Evolutionary conservation across 2,329 filamentous ascomycete species (phyloP).

Genomic region (Trichoderma afroharzianum): DNA sequence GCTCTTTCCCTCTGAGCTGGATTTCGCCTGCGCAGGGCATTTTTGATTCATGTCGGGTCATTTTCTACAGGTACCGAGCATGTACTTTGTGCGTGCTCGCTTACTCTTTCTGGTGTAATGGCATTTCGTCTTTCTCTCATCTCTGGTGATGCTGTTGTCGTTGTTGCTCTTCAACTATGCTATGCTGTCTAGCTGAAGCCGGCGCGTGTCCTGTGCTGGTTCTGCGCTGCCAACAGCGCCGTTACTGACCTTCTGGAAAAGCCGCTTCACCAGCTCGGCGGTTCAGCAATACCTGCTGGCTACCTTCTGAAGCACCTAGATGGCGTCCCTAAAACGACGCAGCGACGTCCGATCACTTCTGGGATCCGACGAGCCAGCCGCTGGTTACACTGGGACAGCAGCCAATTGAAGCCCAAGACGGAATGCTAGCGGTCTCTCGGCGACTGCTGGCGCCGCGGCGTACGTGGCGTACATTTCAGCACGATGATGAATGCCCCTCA

Average conservation of each 20-base stretch:
- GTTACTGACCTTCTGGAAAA: conserved; percentile 3
- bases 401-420: conserved; percentile 13
- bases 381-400: conserved; percentile 16
- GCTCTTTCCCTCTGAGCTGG: not conserved
- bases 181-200: not conserved
- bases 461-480: conserved; percentile 24
- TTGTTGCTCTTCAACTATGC: not conserved
- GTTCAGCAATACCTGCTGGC: conserved; percentile 27
- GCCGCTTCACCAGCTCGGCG: conserved; percentile 22
- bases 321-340: not conserved
- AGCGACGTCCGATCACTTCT: not conserved
- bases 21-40: not conserved
- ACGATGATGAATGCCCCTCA: conserved; percentile 21
- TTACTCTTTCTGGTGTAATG: not conserved
- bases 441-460: conserved; percentile 5
- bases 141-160: not conserved
- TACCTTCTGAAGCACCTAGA: conserved; percentile 5
- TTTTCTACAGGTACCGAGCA: not conserved
- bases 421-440: conserved; percentile 14
- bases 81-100: conserved; percentile 13
- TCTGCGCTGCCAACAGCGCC: not conserved
- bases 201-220: not conserved
- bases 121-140: not conserved
- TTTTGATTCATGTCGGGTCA: not conserved
- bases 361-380: not conserved